phyloP scores from a whole-genome alignment of 345 rosid genomes.

The Gossypium thurberi region DNA sequence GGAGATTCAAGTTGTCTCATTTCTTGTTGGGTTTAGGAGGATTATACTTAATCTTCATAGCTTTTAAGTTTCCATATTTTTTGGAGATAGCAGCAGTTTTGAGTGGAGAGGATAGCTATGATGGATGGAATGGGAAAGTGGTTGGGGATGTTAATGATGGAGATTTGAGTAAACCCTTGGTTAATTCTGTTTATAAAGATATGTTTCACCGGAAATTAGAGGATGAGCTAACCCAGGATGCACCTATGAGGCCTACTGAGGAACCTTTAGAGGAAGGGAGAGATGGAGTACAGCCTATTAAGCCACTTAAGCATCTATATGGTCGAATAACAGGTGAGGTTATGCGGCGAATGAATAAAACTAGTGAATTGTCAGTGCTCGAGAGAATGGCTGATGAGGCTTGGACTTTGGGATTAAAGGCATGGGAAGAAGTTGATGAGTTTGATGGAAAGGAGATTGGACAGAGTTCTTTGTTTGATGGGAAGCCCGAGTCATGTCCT shows the following conservation, averaged over 20 bases:
- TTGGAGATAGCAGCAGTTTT: conserved; percentile 57
- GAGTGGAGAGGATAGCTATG: conserved; percentile 59
- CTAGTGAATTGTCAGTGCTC: conserved; percentile 47
- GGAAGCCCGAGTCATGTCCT: conserved; percentile 63
- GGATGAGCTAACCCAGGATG: conserved; percentile 45
- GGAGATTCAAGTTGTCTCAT: conserved; percentile 81
- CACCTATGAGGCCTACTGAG: conserved; percentile 50
- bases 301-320: conserved; percentile 52
- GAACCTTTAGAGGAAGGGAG: conserved; percentile 38
- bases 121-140: conserved; percentile 42
- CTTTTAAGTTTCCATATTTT: conserved; percentile 77
- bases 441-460: conserved; percentile 37
- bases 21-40: conserved; percentile 54
- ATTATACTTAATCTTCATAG: conserved; percentile 67
- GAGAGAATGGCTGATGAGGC: conserved; percentile 94
- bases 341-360: conserved; percentile 64
- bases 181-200: conserved; percentile 57
- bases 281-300: conserved; percentile 28
- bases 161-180: conserved; percentile 48
- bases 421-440: conserved; percentile 76
- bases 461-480: conserved; percentile 33
- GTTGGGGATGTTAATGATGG: conserved; percentile 36
- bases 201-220: conserved; percentile 60
- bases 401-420: conserved; percentile 81
- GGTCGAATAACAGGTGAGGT: conserved; percentile 77